phyloP scores from a whole-genome alignment of 2,329 filamentous ascomycete species.

The Aspergillus quadrilineatus region DNA sequence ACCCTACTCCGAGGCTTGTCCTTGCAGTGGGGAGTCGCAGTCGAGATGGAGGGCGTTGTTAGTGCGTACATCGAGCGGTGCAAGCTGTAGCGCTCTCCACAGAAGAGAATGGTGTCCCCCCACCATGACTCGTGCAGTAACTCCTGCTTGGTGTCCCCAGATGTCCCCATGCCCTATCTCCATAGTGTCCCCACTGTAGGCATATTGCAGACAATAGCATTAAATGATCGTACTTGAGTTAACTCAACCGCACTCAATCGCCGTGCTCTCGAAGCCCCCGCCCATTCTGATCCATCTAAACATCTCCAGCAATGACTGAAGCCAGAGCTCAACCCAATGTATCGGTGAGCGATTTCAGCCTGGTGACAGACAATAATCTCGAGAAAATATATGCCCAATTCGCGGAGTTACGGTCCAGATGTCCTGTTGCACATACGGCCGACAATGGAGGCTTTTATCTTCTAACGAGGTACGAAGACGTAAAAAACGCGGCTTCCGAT shows the following conservation, averaged over 20 bases:
- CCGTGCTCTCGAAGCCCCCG: too few relatives aligned
- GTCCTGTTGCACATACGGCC: conserved; percentile 13
- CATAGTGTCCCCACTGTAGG: not conserved
- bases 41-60: conserved; percentile 16
- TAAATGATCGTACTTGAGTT: too few relatives aligned
- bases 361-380: not conserved
- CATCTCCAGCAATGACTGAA: not conserved
- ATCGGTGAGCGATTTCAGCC: not conserved
- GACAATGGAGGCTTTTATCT: conserved; percentile 13
- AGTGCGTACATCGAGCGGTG: conserved; percentile 13
- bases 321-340: not conserved
- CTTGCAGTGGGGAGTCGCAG: conserved; percentile 13
- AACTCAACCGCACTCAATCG: too few relatives aligned
- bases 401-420: conserved; percentile 4
- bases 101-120: not conserved
- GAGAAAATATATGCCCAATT: conserved; percentile 12
- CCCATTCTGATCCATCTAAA: too few relatives aligned
- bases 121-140: not conserved
- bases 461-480: conserved; percentile 13
- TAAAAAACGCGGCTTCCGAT: conserved; percentile 13
- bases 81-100: not conserved
- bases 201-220: too few relatives aligned
- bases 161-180: not conserved
- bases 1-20: conserved; percentile 11
- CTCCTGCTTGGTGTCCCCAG: not conserved